A percentile compares a stretch with the other conserved stretches of the same genome.
These are phyloP conservation scores for Leccinum truebloodii DNA, from an alignment of 768 basidiomycete genomes.

Conservation along the genomic window DNA sequence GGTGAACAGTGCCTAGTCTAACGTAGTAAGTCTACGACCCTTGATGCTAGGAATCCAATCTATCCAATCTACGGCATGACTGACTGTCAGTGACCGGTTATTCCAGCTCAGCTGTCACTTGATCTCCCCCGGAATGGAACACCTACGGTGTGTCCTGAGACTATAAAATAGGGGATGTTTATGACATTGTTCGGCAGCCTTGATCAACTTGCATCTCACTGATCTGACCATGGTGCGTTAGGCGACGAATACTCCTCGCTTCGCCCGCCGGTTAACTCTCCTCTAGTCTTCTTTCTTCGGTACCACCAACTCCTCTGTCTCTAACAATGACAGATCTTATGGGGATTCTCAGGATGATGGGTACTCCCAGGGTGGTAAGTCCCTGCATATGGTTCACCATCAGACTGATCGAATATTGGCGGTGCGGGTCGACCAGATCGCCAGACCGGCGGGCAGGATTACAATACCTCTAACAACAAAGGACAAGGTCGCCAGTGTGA, in stretches of 20 bases:
- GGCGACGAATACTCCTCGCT: no score
- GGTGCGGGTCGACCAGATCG: constrained; percentile 15
- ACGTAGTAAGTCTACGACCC: background rate
- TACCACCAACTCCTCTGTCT: constrained; percentile 39
- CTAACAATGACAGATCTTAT: constrained; percentile 15
- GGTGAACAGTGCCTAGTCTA: background rate
- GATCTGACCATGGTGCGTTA: constrained; percentile 27
- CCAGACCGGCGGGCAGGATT: background rate
- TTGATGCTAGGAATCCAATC: background rate
- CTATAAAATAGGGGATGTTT: constrained; percentile 17
- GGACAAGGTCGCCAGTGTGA: constrained; percentile 20
- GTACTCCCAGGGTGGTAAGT: constrained; percentile 5
- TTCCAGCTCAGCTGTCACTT: constrained; percentile 17
- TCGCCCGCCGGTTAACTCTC: background rate
- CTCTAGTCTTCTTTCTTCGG: constrained; percentile 62
- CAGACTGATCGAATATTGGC: background rate
- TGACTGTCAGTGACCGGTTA: background rate
- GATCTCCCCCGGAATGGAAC: constrained; percentile 24
- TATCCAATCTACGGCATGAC: background rate
- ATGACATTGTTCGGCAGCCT: constrained; percentile 14
- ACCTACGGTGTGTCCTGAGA: constrained; percentile 12
- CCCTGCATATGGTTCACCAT: background rate
- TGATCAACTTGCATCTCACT: constrained; percentile 7
- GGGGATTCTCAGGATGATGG: background rate
- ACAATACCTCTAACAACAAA: background rate